Evolutionary conservation across 371 early-diverging fungal genomes (phyloP), one percentile per base, ranked within the genome.

Genomic region (Mortierella sp.): DNA sequence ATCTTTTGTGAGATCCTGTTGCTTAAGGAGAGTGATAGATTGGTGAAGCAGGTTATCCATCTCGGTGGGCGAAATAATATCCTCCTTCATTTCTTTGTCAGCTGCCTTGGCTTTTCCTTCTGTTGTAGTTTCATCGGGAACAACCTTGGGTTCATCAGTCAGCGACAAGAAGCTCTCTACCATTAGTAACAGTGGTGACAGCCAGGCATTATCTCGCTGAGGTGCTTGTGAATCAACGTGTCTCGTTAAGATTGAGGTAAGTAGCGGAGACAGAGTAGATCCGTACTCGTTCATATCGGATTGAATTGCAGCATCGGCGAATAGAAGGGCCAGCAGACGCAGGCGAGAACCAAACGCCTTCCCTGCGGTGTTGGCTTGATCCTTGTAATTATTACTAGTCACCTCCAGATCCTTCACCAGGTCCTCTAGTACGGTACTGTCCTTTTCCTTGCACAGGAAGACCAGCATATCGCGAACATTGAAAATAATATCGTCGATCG

Each of bases 391-490:
- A 28, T 64, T 66, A 65, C 75, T 55, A 53, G 60, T 67, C 50
- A 36, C 38, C 55, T 63, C 55, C 24, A 74, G 43, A 57, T 66
- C 69, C 63, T 78, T 65, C 28, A 62, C 85, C 24, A 85, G 64
- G 64, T 83, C 70, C 74, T 89, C 61, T 50, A 94, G 70, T 7
- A 92, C 83, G 19, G 68, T 70, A 36, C 83, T 85, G 19, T 87
- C 84, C 19, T 84, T 81, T 24, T 86, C 84, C 28, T 87, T 84
- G 55, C 86, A 77, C 68, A 91, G 62, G 4, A 90, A 65, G 0
- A 86, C 85, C 8, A 91, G 74, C 24, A 94, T 81, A 50, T 94
- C 94, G 41, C 93, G 92, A 33, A 94, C 83, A 57, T 89, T 88
- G 73, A 94, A 92, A 21, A 94, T 88, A 1, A 89, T 76, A 68